Evolutionary conservation across 495 filamentous ascomycete genomes (phyloP).

Genomic region (Annulohypoxylon nitens): DNA sequence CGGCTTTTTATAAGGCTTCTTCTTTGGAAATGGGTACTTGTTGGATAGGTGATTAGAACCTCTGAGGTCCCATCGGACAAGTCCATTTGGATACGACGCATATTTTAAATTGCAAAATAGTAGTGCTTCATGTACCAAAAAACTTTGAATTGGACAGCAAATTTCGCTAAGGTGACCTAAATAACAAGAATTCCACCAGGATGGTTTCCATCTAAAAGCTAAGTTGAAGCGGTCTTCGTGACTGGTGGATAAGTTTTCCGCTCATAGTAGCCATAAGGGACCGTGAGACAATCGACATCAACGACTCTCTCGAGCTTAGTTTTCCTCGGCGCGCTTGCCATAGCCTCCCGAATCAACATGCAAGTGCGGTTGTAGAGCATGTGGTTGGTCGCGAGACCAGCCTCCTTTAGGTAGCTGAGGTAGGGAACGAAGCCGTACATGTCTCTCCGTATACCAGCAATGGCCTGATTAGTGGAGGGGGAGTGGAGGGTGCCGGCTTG

Average conservation of each 20-base stretch:
- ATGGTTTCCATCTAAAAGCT: background rate
- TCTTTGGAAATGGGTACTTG: no score
- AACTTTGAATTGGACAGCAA: background rate
- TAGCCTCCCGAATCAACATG: constrained; percentile 34
- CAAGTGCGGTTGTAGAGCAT: constrained; percentile 35
- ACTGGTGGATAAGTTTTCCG: background rate
- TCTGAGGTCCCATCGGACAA: no score
- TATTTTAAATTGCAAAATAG: background rate
- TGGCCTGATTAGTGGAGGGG: background rate
- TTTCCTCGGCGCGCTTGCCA: constrained; percentile 1
- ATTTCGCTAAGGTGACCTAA: background rate
- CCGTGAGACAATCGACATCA: constrained; percentile 34
- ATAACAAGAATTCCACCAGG: background rate
- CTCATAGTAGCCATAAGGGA: constrained; percentile 28
- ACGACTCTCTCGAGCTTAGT: constrained; percentile 38
- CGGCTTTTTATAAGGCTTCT: background rate
- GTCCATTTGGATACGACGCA: background rate
- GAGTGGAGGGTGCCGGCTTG: background rate
- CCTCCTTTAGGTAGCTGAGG: constrained; percentile 32
- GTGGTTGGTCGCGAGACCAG: constrained; percentile 29
- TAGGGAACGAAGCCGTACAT: constrained; percentile 38
- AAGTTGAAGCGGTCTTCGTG: background rate
- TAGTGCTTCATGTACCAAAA: background rate
- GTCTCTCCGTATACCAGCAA: constrained; percentile 22
- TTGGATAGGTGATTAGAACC: no score